Evolutionary conservation across 1,284 basidiomycete genomes (phyloP), one percentile per base, ranked within the genome.

Genomic region (Crocinoboletus sp.): DNA sequence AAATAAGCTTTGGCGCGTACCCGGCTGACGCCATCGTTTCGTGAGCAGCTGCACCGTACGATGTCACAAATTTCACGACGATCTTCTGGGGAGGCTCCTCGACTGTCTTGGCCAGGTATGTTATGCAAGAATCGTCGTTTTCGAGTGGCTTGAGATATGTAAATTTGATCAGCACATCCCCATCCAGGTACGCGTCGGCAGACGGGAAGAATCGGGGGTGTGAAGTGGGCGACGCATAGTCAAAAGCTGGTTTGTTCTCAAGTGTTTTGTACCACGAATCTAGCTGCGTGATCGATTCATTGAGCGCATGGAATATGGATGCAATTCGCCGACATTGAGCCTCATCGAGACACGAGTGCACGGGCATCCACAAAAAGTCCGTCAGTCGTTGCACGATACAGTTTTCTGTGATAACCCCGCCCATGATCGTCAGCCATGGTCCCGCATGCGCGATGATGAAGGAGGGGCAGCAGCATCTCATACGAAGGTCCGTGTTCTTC

Each of bases 331-430:
- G 1, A 6, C 0, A 38, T 0, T 59, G 57, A 3, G 4, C 17
- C 0, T 47, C 27, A 6, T 57, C 49, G 4, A 17, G 36, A 1
- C 28, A 24, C 15, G 49, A 55, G 16, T 28, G 41, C 5, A 9
- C 0, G 24, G 48, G 55, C 8, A 59, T 2, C 55, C 55, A 60
- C 10, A 59, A 2, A 13, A 45, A 48, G 25, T 58, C 50, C 0
- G 43, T 55, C n/a, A 60, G 57, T 16, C 38, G 40, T 13, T 55
- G 52, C 6, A 58, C 37, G 7, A 58, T 1, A 10, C 42, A 58
- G 0, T 30, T 3, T 4, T 6, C 0, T 0, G 36, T 49, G 7
- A 52, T 6, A 3, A 60, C 25, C 3, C 39, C 35, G 5, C 56
- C 47, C 31, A 54, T 44, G 9, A 60, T 38, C 4, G 48, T 19